Base-by-base conservation (phyloP, 768 basidiomycete genomes). In the Rhizopogon vesiculosus region DNA sequence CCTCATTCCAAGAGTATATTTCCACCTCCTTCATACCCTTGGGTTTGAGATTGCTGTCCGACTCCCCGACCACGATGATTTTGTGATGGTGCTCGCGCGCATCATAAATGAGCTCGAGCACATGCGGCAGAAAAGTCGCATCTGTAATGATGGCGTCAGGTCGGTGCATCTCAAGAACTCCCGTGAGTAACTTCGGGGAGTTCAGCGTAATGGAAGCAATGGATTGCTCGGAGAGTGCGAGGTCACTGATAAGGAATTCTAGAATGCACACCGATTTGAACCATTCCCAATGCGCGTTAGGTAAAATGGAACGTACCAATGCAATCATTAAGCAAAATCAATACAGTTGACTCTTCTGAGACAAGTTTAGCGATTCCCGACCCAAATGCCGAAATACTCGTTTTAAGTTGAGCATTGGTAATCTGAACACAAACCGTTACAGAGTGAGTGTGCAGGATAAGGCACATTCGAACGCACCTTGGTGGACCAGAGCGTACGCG, bases 191-290 rank as follows among this genome's bases (percentile, higher is more conserved):
- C 13, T 74, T 77, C 22, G 78, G 72, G 0, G 84, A 83, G 51
- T 79, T 74, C 54, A 87, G 72, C 6, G 85, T 92, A 64, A 86
- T 76, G 0, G 89, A 87, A 2, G 79, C 76, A 54, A 90, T 82
- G 9, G 84, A 85, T 59, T 84, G 79, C 6, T 82, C 80, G 1
- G 86, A 84, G 42, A 94, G 77, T 1, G 91, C 91, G 28, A 94
- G 77, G 71, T 93, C 91, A 29, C 83, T 76, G 45, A 93, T 81
- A 63, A 93, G 63, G 66, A 89, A 94, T 72, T 89, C 91, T 90
- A 63, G 31, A 45, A 19, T 41, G 56, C 31, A 22, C 39, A 45
- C 35, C 22, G 22, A 57, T 56, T 5, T 6, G 22, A 25, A 51
- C 61, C 15, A 50, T 39, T 45, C 13, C 22, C 31, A 1, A 28